Evolutionary conservation across 371 early-diverging fungal species (phyloP), one percentile per base, ranked within the genome.

Genomic region (Circinella minor): DNA sequence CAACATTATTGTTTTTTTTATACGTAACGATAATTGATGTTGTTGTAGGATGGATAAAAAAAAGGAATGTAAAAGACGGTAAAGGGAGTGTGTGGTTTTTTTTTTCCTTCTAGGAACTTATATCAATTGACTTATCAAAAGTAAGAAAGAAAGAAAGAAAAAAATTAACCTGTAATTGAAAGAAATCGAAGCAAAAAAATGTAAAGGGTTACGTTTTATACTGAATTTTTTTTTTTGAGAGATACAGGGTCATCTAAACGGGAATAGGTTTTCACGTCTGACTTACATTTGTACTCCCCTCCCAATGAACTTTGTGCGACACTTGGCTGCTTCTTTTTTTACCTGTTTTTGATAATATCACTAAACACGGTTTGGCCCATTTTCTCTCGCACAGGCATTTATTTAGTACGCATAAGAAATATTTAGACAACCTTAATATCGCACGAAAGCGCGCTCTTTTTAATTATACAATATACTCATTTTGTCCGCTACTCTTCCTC

Each of bases 1-100:
- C 61, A 77, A 65, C 80, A 80, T 80, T 18, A 27, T 59, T 43
- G 43, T 43, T 43, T 43, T 59, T 36, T 34, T 34, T 15, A 27
- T 9, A 15, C 3, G 18, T 43, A 9, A 11, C 43, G 11, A 3
- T 43, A 9, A 43, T 43, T 43, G 27, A 27, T 43, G 43, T 43
- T 43, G 43, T 43, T 43, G 46, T 20, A 9, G 36, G 63, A 46
- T 20, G 18, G 39, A 55, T 48, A n/a, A 47, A 54, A 65, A 15
- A 55, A 46, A 57, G 61, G 61, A 57, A 57, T 11, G 43, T 27
- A 46, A 18, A 60, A 69, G 61, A 55, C 27, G 43, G 43, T 43
- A 43, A 43, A 11, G 11, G 43, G 43, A 43, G 11, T 43, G 11
- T 43, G 9, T 43, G 43, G 6, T 43, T 43, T 43, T 43, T 43